Conservation (phyloP, 192 early-diverging fungal genomes). For the Coemansia sp. region DNA sequence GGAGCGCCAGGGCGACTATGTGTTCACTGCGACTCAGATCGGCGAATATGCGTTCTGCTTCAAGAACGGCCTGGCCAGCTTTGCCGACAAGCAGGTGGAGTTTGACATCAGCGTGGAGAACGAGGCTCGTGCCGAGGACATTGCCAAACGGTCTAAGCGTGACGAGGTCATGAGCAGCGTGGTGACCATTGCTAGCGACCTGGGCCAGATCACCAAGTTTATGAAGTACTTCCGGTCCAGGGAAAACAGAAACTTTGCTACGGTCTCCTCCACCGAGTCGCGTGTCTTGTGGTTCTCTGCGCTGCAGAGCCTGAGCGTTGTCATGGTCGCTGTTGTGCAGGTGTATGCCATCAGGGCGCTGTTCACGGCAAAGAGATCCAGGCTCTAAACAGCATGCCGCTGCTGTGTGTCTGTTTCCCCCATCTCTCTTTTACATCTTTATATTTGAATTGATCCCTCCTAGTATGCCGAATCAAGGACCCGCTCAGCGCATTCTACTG, state of each 20-base stretch:
- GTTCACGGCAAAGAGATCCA: slow-evolving; percentile 70
- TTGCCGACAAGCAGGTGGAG: slow-evolving; percentile 92
- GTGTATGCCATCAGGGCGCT: slow-evolving; percentile 91
- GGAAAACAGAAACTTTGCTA: slow-evolving; percentile 88
- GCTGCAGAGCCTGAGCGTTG: slow-evolving; percentile 70
- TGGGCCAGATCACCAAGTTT: slow-evolving; percentile 71
- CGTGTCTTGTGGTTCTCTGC: slow-evolving; percentile 93
- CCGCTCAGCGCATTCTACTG: too few species aligned
- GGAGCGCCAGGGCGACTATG: slow-evolving; percentile 94
- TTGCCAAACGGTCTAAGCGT: slow-evolving; percentile 55
- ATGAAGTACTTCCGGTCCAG: slow-evolving; percentile 87
- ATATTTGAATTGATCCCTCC: too few species aligned
- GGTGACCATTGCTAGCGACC: slow-evolving; percentile 58
- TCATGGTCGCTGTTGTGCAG: slow-evolving; percentile 84
- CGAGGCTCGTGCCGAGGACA: slow-evolving; percentile 66
- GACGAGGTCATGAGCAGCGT: slow-evolving; percentile 56
- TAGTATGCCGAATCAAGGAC: too few species aligned
- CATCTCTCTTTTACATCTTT: not conserved
- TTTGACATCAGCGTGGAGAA: slow-evolving; percentile 94
- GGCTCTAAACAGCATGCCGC: slow-evolving; percentile 12
- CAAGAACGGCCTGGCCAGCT: slow-evolving; percentile 90
- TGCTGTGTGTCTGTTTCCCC: not conserved
- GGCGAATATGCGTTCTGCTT: slow-evolving; percentile 99
- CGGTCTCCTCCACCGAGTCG: slow-evolving; percentile 81
- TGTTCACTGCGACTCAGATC: slow-evolving; percentile 76